phyloP scores from a whole-genome alignment of 495 filamentous ascomycete genomes.

The Lasiosphaeriaceae sp. region DNA sequence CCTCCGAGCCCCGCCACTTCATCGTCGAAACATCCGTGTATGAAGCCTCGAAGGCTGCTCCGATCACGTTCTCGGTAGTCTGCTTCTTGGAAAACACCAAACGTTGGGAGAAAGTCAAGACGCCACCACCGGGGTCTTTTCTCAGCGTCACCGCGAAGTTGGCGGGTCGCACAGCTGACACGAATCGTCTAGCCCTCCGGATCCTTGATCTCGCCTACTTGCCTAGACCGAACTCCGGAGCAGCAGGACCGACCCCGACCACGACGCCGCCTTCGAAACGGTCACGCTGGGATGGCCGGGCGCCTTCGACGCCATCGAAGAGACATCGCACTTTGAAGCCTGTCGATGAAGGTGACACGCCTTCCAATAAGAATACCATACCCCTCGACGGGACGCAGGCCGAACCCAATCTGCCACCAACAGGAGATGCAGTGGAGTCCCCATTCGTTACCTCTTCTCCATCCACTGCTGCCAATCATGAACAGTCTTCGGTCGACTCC shows the following conservation, averaged over 20 bases:
- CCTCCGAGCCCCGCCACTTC: not conserved
- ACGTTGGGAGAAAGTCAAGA: not conserved
- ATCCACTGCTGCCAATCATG: constrained; percentile 3
- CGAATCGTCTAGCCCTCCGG: not conserved
- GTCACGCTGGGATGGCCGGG: constrained; percentile 1
- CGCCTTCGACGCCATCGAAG: constrained; percentile 4
- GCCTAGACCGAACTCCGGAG: not conserved
- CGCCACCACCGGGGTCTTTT: not conserved
- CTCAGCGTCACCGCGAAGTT: not conserved
- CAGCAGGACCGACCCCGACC: not conserved
- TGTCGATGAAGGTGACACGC: not conserved
- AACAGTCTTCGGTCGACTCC: constrained; percentile 3
- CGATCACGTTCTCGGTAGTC: not conserved
- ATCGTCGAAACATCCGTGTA: not conserved
- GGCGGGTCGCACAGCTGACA: not conserved
- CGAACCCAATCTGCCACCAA: not conserved
- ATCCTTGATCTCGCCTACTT: not conserved
- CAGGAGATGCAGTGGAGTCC: not conserved
- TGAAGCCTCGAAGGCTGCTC: not conserved
- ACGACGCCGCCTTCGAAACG: not conserved
- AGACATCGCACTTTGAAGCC: not conserved
- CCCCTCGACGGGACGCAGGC: not conserved
- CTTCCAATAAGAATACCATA: constrained; percentile 1
- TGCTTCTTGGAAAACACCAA: not conserved
- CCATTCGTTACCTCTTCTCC: constrained; percentile 2